Evolutionary conservation across 331 rosid genomes (phyloP).

Genomic region (Acacia pycnantha): DNA sequence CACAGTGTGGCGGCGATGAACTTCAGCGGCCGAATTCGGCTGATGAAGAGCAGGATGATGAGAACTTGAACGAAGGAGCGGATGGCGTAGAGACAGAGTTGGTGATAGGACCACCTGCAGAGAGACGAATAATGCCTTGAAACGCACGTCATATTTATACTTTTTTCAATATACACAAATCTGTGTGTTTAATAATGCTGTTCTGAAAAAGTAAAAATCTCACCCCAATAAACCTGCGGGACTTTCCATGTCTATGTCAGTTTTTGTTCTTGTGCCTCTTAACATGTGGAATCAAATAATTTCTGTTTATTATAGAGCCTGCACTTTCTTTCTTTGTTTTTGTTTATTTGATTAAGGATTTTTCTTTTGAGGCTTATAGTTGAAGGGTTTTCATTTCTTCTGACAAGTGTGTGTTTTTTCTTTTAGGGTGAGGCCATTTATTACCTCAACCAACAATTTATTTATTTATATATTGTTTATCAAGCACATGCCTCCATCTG

Average conservation of each 20-base stretch:
- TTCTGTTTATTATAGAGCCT: neutral
- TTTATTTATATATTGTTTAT: accelerated
- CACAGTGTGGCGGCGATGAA: constrained; percentile 39
- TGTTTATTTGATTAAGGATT: too few species aligned
- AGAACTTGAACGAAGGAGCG: neutral
- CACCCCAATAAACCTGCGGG: neutral
- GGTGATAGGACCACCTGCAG: constrained; percentile 71
- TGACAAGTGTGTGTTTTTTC: too few species aligned
- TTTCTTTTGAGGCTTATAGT: too few species aligned
- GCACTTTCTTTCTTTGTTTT: neutral
- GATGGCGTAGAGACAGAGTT: constrained; percentile 65
- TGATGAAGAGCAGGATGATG: neutral
- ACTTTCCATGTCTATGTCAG: neutral
- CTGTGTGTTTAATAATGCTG: neutral
- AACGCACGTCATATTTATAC: neutral
- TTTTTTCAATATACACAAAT: neutral
- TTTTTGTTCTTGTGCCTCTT: neutral
- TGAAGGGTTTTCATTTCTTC: too few species aligned
- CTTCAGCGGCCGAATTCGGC: neutral
- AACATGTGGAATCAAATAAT: neutral
- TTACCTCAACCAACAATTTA: too few species aligned
- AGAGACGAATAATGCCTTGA: constrained; percentile 30
- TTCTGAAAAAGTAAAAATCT: neutral
- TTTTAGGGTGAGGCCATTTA: too few species aligned
- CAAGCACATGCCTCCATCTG: too few species aligned